These are phyloP conservation scores for Candida buenavistaensis DNA, from an alignment of 1,139 yeast species.

Conservation along the genomic window DNA sequence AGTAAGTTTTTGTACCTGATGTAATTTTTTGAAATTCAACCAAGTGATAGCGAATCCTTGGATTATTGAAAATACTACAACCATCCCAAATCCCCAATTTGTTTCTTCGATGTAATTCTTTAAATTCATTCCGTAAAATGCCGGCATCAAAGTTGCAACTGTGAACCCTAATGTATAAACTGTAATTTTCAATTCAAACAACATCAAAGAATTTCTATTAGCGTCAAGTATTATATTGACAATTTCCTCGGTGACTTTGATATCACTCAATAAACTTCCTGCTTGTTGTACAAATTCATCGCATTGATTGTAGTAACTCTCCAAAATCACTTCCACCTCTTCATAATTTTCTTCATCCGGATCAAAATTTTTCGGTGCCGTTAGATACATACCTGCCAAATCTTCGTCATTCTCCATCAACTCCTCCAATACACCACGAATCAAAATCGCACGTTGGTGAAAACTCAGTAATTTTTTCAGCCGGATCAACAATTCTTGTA, in stretches of 20 bases:
- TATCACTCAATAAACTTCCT: slow-evolving; percentile 79
- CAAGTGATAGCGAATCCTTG: slow-evolving; percentile 46
- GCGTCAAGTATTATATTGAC: slow-evolving; percentile 94
- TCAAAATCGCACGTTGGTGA: slow-evolving; percentile 78
- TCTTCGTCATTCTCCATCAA: slow-evolving; percentile 87
- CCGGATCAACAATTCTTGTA: slow-evolving; percentile 76
- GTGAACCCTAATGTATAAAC: slow-evolving; percentile 84
- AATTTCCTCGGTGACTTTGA: slow-evolving; percentile 92
- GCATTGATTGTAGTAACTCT: slow-evolving; percentile 90
- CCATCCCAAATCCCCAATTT: slow-evolving; percentile 59
- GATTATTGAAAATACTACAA: slow-evolving; percentile 50
- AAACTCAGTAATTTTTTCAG: slow-evolving; percentile 81
- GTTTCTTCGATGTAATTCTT: slow-evolving; percentile 87
- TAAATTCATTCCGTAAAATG: slow-evolving; percentile 93
- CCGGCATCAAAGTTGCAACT: slow-evolving; percentile 62
- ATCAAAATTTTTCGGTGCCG: slow-evolving; percentile 36
- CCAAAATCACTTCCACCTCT: slow-evolving; percentile 87
- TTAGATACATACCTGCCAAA: slow-evolving; percentile 78
- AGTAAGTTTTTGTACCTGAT: slow-evolving; percentile 62
- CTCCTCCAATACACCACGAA: slow-evolving; percentile 85
- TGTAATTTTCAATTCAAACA: slow-evolving; percentile 80
- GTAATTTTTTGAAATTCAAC: slow-evolving; percentile 49
- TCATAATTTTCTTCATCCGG: slow-evolving; percentile 47
- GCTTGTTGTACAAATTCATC: slow-evolving; percentile 96
- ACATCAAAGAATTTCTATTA: slow-evolving; percentile 89